phyloP scores from a whole-genome alignment of 2,329 filamentous ascomycete genomes.

The Colletotrichum neosansevieriae region DNA sequence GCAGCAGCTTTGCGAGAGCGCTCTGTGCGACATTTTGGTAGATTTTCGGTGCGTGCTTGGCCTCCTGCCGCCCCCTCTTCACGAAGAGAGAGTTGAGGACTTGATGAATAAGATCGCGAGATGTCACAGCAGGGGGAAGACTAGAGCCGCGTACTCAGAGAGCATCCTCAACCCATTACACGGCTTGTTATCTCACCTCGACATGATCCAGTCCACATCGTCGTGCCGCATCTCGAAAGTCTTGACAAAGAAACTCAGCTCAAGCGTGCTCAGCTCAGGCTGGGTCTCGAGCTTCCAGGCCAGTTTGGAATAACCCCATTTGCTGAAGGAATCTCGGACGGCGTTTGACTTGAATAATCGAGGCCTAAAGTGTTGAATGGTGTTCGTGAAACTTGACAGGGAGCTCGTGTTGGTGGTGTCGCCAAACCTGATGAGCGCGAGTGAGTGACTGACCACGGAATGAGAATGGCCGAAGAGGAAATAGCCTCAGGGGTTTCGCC shows the following conservation, averaged over 20 bases:
- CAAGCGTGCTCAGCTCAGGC: background rate
- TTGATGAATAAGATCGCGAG: background rate
- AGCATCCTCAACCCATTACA: too few species aligned
- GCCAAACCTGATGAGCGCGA: background rate
- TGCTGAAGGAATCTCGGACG: background rate
- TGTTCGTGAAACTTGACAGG: background rate
- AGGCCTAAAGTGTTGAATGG: background rate
- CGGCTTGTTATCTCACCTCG: background rate
- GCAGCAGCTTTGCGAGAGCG: background rate
- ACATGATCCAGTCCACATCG: slow-evolving; percentile 6
- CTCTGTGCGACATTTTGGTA: background rate
- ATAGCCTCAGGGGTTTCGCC: background rate
- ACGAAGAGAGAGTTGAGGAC: background rate
- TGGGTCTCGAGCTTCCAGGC: background rate
- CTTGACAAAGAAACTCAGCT: background rate
- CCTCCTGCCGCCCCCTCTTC: background rate
- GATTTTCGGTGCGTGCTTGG: background rate
- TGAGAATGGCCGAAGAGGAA: background rate
- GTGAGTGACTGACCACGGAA: too few species aligned
- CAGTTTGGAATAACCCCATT: background rate
- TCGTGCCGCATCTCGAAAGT: background rate
- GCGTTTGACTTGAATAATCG: slow-evolving; percentile 1
- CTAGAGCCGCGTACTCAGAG: background rate
- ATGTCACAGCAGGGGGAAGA: background rate
- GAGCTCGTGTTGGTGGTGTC: background rate